A percentile compares a stretch with the other conserved stretches of the same genome.
phyloP scores from a whole-genome alignment of 208 protist species.

The Porcisia deanei region DNA sequence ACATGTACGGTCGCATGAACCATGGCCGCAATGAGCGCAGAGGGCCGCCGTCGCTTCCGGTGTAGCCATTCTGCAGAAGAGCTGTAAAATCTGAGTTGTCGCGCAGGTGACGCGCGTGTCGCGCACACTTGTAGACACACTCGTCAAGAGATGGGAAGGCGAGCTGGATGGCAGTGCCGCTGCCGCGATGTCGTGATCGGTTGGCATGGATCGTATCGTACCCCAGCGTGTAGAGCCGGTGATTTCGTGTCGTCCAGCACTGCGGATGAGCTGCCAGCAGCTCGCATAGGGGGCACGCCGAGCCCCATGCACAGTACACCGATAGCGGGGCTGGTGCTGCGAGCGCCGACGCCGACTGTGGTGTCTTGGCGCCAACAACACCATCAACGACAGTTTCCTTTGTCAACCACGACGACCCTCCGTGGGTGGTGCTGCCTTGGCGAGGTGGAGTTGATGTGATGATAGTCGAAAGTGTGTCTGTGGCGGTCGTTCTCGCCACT shows the following conservation, averaged over 20 bases:
- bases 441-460: not conserved
- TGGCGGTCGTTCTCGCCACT: not conserved
- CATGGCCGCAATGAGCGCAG: conserved; percentile 55
- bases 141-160: conserved; percentile 62
- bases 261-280: conserved; percentile 51
- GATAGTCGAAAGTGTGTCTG: not conserved
- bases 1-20: conserved; percentile 69
- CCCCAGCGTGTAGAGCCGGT: conserved; percentile 20
- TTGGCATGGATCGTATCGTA: conserved; percentile 11
- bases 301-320: conserved; percentile 78
- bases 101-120: conserved; percentile 18
- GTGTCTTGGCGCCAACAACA: not conserved
- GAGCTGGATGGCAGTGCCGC: conserved; percentile 26
- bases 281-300: conserved; percentile 75
- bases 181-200: not conserved
- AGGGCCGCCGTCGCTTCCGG: conserved; percentile 9
- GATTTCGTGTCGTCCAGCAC: conserved; percentile 41
- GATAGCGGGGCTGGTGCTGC: conserved; percentile 18
- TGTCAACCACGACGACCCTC: conserved; percentile 1
- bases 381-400: not conserved
- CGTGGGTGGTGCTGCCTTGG: not conserved
- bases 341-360: not conserved
- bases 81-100: conserved; percentile 17
- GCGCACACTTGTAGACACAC: conserved; percentile 37
- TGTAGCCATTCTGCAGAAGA: conserved; percentile 25